A percentile compares a stretch with the other conserved stretches of the same genome.
Conservation (phyloP, 805 yeast genomes). For the Myxozyma neotropica region DNA sequence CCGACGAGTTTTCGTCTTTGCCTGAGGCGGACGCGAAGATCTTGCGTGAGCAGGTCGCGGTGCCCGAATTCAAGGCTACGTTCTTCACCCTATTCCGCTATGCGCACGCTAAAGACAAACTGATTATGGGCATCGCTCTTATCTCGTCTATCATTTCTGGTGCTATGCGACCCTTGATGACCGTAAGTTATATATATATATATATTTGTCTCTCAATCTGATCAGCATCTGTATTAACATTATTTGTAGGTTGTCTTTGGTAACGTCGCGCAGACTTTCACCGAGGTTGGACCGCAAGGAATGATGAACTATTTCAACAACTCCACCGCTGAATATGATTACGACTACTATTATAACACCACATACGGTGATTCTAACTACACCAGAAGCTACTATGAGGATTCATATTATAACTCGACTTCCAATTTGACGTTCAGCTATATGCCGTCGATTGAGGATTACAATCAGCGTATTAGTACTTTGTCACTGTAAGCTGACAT, state of each 20-base stretch:
- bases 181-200: constrained; percentile 40
- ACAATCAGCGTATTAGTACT: constrained; percentile 11
- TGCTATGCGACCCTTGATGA: constrained; percentile 46
- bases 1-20: constrained; percentile 34
- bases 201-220: constrained; percentile 49
- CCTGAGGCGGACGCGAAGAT: constrained; percentile 41
- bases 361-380: constrained; percentile 30
- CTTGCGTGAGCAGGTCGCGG: constrained; percentile 41
- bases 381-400: constrained; percentile 4
- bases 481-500: constrained; percentile 9
- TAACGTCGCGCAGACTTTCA: constrained; percentile 44
- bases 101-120: constrained; percentile 38
- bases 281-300: constrained; percentile 36
- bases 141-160: constrained; percentile 35
- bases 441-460: constrained; percentile 25
- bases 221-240: constrained; percentile 53
- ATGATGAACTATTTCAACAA: background rate
- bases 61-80: constrained; percentile 34
- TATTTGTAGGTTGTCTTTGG: constrained; percentile 52
- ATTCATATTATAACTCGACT: constrained; percentile 8
- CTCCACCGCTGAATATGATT: constrained; percentile 1
- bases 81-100: constrained; percentile 41
- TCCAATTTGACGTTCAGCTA: background rate
- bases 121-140: constrained; percentile 40
- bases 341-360: constrained; percentile 41